Evolutionary conservation across 129 eudicot species (phyloP), one percentile per base, ranked within the genome.

Genomic region (Apium graveolens): DNA sequence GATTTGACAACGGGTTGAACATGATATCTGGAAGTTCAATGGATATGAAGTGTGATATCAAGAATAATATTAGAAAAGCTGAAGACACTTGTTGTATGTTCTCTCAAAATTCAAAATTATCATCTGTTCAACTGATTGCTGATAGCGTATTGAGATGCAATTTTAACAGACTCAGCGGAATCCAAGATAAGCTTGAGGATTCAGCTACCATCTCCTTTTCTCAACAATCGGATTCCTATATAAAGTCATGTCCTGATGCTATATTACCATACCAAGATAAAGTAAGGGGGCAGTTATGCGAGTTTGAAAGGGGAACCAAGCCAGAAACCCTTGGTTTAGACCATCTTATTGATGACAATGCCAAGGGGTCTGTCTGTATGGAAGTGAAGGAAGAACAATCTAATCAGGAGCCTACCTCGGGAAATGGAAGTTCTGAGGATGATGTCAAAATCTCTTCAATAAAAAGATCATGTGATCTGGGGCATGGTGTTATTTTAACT

Each of bases 241-340:
- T 81, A 31, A 78, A 68, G 72, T 73, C 75, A 74, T 83, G 82
- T 80, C 70, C 84, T 34, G 74, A 42, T 62, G 76, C 76, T 78
- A 76, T 55, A 12, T 27, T 43, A 42, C 70, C 71, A 63, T 32
- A 44, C 32, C 81, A 72, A 66, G 83, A 57, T 26, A 74, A 76
- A 27, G 62, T 31, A 10, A 42, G 42, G 29, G 68, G 80, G 45
- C 78, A 65, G 73, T 44, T 32, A 31, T 45, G 39, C 13, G 68
- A 26, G 20, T 65, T 75, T 70, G 77, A 79, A 18, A 60, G 44
- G 51, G 79, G 60, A 70, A 69, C 37, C 43, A 31, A 78, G 48
- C 29, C 63, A 43, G 84, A 78, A 9, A 51, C 79, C 37, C 72
- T 60, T 44, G 82, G 11, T 37, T 18, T 76, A 34, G 48, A 76